Evolutionary conservation across 2,329 filamentous ascomycete species (phyloP), one percentile per base, ranked within the genome.

Genomic region (Plectosphaerella cucumerina): DNA sequence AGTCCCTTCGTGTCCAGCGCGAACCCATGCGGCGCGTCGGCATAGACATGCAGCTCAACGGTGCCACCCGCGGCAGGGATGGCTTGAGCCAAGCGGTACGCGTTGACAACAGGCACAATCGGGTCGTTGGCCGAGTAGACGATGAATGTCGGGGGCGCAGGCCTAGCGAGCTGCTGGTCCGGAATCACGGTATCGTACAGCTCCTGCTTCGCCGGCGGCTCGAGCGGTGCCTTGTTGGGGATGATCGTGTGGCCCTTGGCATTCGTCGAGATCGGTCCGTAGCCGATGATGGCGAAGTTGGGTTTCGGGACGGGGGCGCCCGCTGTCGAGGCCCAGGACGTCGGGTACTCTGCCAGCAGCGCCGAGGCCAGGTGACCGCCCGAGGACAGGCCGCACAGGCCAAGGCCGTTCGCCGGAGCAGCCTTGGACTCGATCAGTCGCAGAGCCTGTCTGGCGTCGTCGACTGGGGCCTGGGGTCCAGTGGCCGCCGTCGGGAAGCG

Each of bases 201-300:
- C 17, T 48, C 57, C 51, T 59, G 57, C 49, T 60, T 60, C 17
- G 51, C 58, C n/a, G 57, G 56, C 31, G 58, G 58, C n/a, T 52
- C 53, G 33, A 59, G 50, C 8, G 56, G 45, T 4, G 58, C 44
- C 48, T 60, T 60, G 41, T 56, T 44, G 1, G 54, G 48, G 10
- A 60, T 42, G 34, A 60, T 50, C 14, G 56, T 59, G 15, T 54
- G 53, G 6, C 58, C 56, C 23, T 41, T 47, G 11, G 58, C 58
- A 23, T 60, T 60, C 5, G 58, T 59, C 2, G 57, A 60, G 17
- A 60, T 60, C n/a, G 58, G 58, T 8, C 54, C 58, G 48, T 60
- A 59, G 11, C 58, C 57, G n/a, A 60, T 54, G 31, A 59, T 55
- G 1, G 53, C 56, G 11, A 60, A 60, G 3, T 47, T 50, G 0